A percentile compares a stretch with the other conserved stretches of the same genome.
Evolutionary conservation across 768 basidiomycete genomes (phyloP).

Genomic region (Phylloporus rhodoxanthus): DNA sequence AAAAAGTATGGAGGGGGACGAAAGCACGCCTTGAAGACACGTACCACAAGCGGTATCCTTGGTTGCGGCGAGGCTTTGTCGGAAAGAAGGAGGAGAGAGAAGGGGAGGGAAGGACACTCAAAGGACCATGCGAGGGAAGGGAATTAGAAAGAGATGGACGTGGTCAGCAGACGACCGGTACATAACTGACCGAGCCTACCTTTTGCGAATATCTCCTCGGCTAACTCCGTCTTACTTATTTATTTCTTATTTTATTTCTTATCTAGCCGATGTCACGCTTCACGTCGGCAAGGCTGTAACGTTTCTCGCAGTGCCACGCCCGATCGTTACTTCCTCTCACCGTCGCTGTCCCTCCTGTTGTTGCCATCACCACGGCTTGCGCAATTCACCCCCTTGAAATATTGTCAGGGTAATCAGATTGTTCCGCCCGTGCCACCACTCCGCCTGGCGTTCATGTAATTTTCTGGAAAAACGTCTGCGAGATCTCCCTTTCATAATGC

Average conservation of each 20-base stretch:
- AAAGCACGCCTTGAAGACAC: slow-evolving; percentile 3
- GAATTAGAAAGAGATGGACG: slow-evolving; percentile 16
- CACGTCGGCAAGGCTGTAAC: slow-evolving; percentile 9
- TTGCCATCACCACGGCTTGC: slow-evolving; percentile 3
- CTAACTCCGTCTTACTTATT: slow-evolving; percentile 20
- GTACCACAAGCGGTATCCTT: slow-evolving; percentile 51
- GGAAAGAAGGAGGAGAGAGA: slow-evolving; percentile 29
- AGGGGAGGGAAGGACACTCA: slow-evolving; percentile 26
- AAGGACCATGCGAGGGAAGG: slow-evolving; percentile 33
- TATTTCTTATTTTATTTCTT: slow-evolving; percentile 14
- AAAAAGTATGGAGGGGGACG: neutral
- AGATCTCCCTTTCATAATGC: slow-evolving; percentile 3
- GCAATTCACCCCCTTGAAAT: neutral
- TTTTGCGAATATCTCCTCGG: slow-evolving; percentile 23
- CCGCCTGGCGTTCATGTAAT: neutral
- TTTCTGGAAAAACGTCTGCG: neutral
- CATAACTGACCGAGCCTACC: slow-evolving; percentile 22
- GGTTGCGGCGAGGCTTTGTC: slow-evolving; percentile 41
- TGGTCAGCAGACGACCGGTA: slow-evolving; percentile 30
- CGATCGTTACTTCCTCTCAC: slow-evolving; percentile 11
- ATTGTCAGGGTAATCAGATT: neutral
- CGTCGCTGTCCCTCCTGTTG: neutral
- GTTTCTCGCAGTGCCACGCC: slow-evolving; percentile 13
- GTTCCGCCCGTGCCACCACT: slow-evolving; percentile 17
- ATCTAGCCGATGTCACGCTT: slow-evolving; percentile 27